Base-by-base conservation (phyloP, 306 rosid species). In the Fagus crenata region DNA sequence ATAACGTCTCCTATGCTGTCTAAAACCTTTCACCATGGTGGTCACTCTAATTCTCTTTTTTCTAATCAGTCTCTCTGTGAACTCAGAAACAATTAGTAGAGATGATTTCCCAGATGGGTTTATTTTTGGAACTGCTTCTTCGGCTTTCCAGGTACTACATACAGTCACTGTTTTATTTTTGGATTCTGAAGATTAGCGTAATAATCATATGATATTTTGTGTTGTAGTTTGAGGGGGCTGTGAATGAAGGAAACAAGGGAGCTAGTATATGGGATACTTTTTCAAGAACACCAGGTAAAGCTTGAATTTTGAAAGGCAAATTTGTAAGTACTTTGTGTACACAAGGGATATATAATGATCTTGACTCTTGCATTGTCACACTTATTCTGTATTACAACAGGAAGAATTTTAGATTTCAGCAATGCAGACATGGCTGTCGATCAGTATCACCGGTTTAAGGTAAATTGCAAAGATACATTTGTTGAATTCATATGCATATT, bases 371-470 rank as follows among this genome's bases (percentile, higher is more conserved):
- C 70, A 17, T 18, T 56, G 41, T 49, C 76, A 14, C 49, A 46
- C 67, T 75, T 65, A 71, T 65, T 75, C 75, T 73, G 74, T 55
- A 67, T 81, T 58, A 17, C 80, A 49, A 54, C 74, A 93, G 98
- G 98, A 74, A 91, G 93, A 86, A 91, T 93, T 82, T 4, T 93
- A 83, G 98, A 93, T 65, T 93, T 93, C 91, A 93, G 98, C 71
- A 93, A 91, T 87, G 97, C 96, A 67, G 86, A 93, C 78, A 87
- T 84, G 78, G 92, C 98, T 9, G 98, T 93, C 69, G 98, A 93
- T 86, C 98, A 93, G 76, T 93, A 93, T 86, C 98, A 93, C 85
- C 88, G 98, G 78, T 91, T 91, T 81, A 67, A 93, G 98, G 98
- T 93, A 74, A 83, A 78, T 3, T 33, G 12, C 6, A 43, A 41